These are phyloP conservation scores for Laetiporus sulphureus DNA, from an alignment of 1,284 basidiomycete species.

Conservation along the genomic window DNA sequence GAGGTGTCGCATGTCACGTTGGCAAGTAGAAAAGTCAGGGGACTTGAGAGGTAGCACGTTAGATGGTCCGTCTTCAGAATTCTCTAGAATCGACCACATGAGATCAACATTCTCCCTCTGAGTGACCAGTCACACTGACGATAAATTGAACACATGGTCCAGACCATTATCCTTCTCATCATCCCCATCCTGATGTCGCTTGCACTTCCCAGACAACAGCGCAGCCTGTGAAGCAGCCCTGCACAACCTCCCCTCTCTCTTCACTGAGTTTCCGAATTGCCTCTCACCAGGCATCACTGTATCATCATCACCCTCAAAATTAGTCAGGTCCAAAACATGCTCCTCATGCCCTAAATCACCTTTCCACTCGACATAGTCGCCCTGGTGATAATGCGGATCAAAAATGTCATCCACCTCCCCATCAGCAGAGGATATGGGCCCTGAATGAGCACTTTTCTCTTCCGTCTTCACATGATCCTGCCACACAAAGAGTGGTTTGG, in stretches of 20 bases:
- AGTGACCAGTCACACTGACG: too few relatives aligned
- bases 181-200: background rate
- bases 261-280: conserved; percentile 52
- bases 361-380: conserved; percentile 27
- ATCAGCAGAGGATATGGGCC: conserved; percentile 20
- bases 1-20: too few relatives aligned
- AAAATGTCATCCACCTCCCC: conserved; percentile 33
- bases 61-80: too few relatives aligned
- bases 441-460: background rate
- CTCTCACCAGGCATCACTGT: conserved; percentile 55
- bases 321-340: conserved; percentile 65
- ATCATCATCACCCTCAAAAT: conserved; percentile 79
- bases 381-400: conserved; percentile 42
- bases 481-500: conserved; percentile 39
- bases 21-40: too few relatives aligned
- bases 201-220: conserved; percentile 16
- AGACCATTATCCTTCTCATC: conserved; percentile 1
- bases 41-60: too few relatives aligned
- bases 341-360: conserved; percentile 41
- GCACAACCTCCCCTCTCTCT: conserved; percentile 61
- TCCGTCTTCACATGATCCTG: conserved; percentile 8
- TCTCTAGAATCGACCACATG: too few relatives aligned
- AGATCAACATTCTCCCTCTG: too few relatives aligned
- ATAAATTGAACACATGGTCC: too few relatives aligned
- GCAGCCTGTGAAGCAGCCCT: conserved; percentile 40